A percentile compares a stretch with the other conserved stretches of the same genome.
Conservation (phyloP, 2,329 filamentous ascomycete genomes). For the Exserohilum turcica region DNA sequence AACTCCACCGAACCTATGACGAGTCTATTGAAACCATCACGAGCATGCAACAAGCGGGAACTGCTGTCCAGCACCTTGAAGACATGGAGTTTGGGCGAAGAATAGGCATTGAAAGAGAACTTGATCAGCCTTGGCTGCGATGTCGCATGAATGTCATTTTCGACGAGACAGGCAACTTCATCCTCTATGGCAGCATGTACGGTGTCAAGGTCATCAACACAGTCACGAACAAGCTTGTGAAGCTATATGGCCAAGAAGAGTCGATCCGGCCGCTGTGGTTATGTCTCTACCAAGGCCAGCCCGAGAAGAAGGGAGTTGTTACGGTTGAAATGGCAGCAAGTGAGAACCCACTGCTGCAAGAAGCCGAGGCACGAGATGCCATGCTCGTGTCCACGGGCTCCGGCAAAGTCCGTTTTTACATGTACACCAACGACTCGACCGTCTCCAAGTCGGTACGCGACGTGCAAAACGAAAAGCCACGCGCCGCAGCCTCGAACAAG, state of each 20-base stretch:
- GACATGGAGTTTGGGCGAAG: conserved; percentile 90
- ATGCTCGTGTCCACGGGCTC: conserved; percentile 84
- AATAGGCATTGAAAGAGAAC: conserved; percentile 81
- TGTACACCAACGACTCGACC: conserved; percentile 91
- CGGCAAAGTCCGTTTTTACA: conserved; percentile 92
- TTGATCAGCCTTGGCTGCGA: conserved; percentile 71
- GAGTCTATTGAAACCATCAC: conserved; percentile 88
- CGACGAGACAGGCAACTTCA: conserved; percentile 94
- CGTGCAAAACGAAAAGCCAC: conserved; percentile 92
- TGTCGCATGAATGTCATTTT: conserved; percentile 86
- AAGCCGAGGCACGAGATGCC: conserved; percentile 88
- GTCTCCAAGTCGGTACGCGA: conserved; percentile 66
- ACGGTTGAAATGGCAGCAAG: conserved; percentile 98
- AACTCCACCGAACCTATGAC: conserved; percentile 90
- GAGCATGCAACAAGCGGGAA: conserved; percentile 96
- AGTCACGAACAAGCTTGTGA: conserved; percentile 88
- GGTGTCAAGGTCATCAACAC: conserved; percentile 97
- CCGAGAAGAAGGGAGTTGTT: conserved; percentile 88
- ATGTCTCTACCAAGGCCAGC: conserved; percentile 89
- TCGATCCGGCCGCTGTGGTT: conserved; percentile 82
- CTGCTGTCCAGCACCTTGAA: conserved; percentile 78
- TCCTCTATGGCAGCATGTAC: conserved; percentile 89
- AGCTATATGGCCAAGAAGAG: conserved; percentile 89
- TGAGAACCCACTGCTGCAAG: conserved; percentile 87
- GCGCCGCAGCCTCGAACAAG: conserved; percentile 59